Percentiles rank a stretch among this genome's conserved stretches.
phyloP scores from a whole-genome alignment of 2,329 filamentous ascomycete genomes.

The Orbilia oligospora region DNA sequence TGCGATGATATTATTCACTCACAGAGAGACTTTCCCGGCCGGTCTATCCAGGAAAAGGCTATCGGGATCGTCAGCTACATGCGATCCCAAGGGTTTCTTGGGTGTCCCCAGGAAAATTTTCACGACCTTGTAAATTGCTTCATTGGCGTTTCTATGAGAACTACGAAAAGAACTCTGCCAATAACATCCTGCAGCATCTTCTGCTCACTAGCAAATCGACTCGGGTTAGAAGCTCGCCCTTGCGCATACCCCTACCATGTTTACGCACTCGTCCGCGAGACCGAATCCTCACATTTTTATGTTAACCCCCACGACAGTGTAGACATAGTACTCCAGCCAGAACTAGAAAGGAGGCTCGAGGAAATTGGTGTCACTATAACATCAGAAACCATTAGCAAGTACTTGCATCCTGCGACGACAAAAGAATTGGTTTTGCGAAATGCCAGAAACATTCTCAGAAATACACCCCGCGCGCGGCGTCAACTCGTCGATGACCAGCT shows the following conservation, averaged over 20 bases:
- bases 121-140: slow-evolving; percentile 88
- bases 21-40: slow-evolving; percentile 70
- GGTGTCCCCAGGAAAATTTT: slow-evolving; percentile 77
- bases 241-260: slow-evolving; percentile 89
- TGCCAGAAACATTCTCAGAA: slow-evolving; percentile 84
- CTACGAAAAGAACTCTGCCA: slow-evolving; percentile 81
- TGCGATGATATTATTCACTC: slow-evolving; percentile 68
- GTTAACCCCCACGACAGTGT: slow-evolving; percentile 62
- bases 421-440: slow-evolving; percentile 81
- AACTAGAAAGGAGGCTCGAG: slow-evolving; percentile 62
- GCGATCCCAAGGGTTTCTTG: slow-evolving; percentile 76
- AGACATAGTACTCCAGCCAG: slow-evolving; percentile 37
- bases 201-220: slow-evolving; percentile 80
- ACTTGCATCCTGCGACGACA: slow-evolving; percentile 75
- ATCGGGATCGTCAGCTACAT: slow-evolving; percentile 79
- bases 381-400: slow-evolving; percentile 65
- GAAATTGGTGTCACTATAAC: slow-evolving; percentile 67
- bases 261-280: slow-evolving; percentile 79
- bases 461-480: slow-evolving; percentile 72
- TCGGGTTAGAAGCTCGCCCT: slow-evolving; percentile 82
- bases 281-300: slow-evolving; percentile 74
- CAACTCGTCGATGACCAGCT: slow-evolving; percentile 61
- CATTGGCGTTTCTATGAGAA: slow-evolving; percentile 83
- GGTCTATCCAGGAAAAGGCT: slow-evolving; percentile 78
- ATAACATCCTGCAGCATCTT: slow-evolving; percentile 90